These are phyloP conservation scores for Circinella minor DNA, from an alignment of 371 early-diverging fungal genomes.

Conservation along the genomic window DNA sequence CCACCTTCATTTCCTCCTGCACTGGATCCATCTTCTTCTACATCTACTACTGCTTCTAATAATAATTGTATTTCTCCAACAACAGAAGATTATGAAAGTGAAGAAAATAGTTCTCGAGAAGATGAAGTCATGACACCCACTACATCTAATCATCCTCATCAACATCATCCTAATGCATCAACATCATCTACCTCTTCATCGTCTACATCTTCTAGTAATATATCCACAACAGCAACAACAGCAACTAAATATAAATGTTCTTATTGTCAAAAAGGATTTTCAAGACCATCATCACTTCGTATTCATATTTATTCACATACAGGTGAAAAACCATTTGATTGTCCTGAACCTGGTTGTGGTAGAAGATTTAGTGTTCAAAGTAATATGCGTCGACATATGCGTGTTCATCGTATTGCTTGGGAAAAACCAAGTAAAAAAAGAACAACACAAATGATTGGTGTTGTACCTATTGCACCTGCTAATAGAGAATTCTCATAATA, in stretches of 20 bases:
- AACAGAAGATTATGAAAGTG: neutral
- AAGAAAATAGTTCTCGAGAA: neutral
- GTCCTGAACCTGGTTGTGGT: slow-evolving; percentile 54
- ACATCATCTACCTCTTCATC: neutral
- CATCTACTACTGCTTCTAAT: slow-evolving; percentile 1
- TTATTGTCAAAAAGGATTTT: slow-evolving; percentile 56
- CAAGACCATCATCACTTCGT: slow-evolving; percentile 61
- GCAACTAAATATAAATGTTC: slow-evolving; percentile 44
- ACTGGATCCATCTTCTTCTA: neutral
- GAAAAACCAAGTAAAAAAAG: neutral
- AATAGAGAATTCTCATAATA: neutral
- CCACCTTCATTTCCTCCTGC: neutral
- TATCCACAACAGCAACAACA: neutral
- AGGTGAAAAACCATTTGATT: slow-evolving; percentile 68
- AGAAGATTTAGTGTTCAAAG: slow-evolving; percentile 64
- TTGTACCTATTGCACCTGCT: slow-evolving; percentile 5
- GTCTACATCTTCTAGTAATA: too few relatives aligned
- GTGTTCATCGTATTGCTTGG: slow-evolving; percentile 32
- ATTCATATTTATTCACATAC: slow-evolving; percentile 71
- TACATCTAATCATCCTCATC: neutral
- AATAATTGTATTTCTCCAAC: neutral
- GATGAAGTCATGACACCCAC: slow-evolving; percentile 3
- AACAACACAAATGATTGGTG: neutral
- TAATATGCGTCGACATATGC: slow-evolving; percentile 66
- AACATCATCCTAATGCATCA: neutral